Base-by-base conservation (phyloP, 1,139 yeast genomes). In the Candida sanyaensis region DNA sequence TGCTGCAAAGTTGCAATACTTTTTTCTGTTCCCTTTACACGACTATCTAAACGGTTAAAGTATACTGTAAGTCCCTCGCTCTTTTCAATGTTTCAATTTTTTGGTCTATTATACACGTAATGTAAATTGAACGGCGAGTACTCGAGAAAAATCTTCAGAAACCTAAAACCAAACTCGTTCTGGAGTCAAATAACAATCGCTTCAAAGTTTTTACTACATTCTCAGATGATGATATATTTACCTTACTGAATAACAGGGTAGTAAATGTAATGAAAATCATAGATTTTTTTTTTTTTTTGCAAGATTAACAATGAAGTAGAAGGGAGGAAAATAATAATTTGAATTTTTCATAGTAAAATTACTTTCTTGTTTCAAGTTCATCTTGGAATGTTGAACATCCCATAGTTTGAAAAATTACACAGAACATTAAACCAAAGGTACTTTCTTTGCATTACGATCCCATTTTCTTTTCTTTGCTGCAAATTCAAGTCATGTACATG, bases 291-390 rank as follows among this genome's bases (percentile, higher is more conserved):
- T n/a, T n/a, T n/a, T 11, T 36, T 17, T 17, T 17, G 21, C 21
- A 8, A 26, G 38, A 36, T 36, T 10, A 24, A 36, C 38, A 36
- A 36, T 36, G 38, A 36, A 36, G 38, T 36, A 36, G 27, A 13
- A 21, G 6, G n/a, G 27, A 9, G 26, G 28, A 23, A 36, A 36
- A 36, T 6, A 36, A 36, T 11, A 36, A 8, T 11, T 13, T 21
- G n/a, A 23, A 11, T 26, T 21, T 36, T 36, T 37, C 21, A 17
- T 37, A 12, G 4, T 10, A 26, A 17, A 17, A 17, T 17, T 17
- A 17, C 21, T 10, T 11, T 8, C 26, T 17, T 34, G 33, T 41
- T 41, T 41, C 43, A 41, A 34, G 39, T 41, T 41, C 43, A 41
- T 10, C 10, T 41, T 33, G 43, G 43, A 33, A 41, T 41, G 43